A percentile compares a stretch with the other conserved stretches of the same genome.
These are phyloP conservation scores for Sarcomyxa edulis DNA, from an alignment of 768 basidiomycete species.

Conservation along the genomic window DNA sequence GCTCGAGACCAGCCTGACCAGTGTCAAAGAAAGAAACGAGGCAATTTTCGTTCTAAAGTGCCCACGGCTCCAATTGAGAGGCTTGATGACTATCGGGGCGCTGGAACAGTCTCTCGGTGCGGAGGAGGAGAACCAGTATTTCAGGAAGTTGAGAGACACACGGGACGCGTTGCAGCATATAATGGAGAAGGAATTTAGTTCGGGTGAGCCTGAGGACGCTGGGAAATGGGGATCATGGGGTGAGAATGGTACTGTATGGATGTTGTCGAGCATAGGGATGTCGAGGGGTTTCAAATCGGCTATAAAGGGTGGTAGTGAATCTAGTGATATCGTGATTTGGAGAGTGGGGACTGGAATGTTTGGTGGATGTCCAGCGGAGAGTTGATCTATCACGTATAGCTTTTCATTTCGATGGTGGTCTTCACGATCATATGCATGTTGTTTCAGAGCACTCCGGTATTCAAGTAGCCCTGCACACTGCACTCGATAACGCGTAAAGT, in stretches of 20 bases:
- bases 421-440: too few species aligned
- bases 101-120: constrained; percentile 61
- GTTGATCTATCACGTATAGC: too few species aligned
- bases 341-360: constrained; percentile 91
- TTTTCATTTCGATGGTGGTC: too few species aligned
- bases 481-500: too few species aligned
- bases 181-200: constrained; percentile 25
- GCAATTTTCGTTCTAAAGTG: constrained; percentile 72
- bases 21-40: too few species aligned
- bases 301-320: constrained; percentile 76
- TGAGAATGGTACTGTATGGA: constrained; percentile 35
- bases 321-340: too few species aligned
- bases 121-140: constrained; percentile 60
- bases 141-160: constrained; percentile 61
- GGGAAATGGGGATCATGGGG: constrained; percentile 37
- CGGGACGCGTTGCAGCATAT: constrained; percentile 49
- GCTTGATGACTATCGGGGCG: constrained; percentile 98
- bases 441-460: too few species aligned
- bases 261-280: constrained; percentile 93
- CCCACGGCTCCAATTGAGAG: constrained; percentile 69
- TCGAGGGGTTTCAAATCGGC: constrained; percentile 91
- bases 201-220: constrained; percentile 29
- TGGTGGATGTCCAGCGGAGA: constrained; percentile 61
- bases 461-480: too few species aligned
- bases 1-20: too few species aligned